Conservation (phyloP, 441 rosid genomes). For the Adansonia rubrostipa region DNA sequence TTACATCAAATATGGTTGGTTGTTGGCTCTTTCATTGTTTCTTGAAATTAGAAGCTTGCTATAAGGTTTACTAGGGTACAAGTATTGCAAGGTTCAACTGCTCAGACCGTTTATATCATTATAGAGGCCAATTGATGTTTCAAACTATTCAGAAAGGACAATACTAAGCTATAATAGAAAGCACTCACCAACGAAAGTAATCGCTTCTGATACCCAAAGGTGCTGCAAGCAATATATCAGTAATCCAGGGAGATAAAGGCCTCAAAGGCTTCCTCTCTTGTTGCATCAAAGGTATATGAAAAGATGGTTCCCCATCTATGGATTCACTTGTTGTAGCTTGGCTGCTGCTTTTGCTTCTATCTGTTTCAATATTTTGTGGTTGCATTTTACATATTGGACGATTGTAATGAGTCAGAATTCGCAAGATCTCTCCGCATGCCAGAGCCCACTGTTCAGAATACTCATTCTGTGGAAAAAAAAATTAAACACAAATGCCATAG, state of each 20-base stretch:
- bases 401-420: conserved; percentile 94
- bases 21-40: background rate
- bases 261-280: conserved; percentile 88
- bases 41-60: background rate
- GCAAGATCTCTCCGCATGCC: conserved; percentile 95
- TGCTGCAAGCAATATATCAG: conserved; percentile 91
- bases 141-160: background rate
- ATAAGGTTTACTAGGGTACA: background rate
- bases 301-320: conserved; percentile 50
- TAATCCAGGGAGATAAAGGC: conserved; percentile 96
- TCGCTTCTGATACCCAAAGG: conserved; percentile 95
- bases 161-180: background rate
- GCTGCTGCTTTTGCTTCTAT: conserved; percentile 51
- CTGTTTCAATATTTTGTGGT: conserved; percentile 59
- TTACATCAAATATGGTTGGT: background rate
- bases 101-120: background rate
- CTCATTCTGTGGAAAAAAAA: conserved; percentile 62
- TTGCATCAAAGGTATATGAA: conserved; percentile 46
- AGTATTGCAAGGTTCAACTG: background rate
- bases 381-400: conserved; percentile 88
- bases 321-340: conserved; percentile 47
- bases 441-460: conserved; percentile 99
- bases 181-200: conserved; percentile 91
- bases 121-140: background rate
- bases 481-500: background rate